phyloP scores from a whole-genome alignment of 768 basidiomycete genomes.

The Lentinula edodes region DNA sequence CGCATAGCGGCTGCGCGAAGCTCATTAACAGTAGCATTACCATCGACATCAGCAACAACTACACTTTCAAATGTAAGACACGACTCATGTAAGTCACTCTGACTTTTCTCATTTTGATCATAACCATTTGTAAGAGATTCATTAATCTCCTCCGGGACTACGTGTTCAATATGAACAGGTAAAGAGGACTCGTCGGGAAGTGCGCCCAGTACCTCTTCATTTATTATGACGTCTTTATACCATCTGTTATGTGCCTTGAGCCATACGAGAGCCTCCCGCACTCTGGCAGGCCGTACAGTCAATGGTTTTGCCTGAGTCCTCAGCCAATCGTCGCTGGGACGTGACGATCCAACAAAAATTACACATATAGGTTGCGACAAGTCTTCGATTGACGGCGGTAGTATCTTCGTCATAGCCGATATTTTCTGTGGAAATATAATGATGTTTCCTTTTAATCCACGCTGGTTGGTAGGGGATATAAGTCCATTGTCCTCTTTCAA shows the following conservation, averaged over 20 bases:
- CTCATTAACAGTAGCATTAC: constrained; percentile 16
- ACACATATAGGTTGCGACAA: constrained; percentile 32
- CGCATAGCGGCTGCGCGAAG: constrained; percentile 26
- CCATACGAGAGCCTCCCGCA: constrained; percentile 28
- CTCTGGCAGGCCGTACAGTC: constrained; percentile 22
- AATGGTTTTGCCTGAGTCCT: constrained; percentile 28
- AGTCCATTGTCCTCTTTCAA: constrained; percentile 18
- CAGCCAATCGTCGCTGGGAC: constrained; percentile 29
- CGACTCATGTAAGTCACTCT: not conserved
- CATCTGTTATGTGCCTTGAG: constrained; percentile 28
- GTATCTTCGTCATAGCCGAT: constrained; percentile 15
- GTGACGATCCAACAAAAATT: constrained; percentile 30
- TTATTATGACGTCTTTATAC: constrained; percentile 25
- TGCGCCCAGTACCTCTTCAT: constrained; percentile 14
- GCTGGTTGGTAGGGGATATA: constrained; percentile 15
- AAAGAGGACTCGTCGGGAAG: constrained; percentile 15
- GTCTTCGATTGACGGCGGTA: constrained; percentile 32
- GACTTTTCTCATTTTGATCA: no score
- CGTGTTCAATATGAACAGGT: constrained; percentile 23
- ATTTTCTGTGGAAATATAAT: constrained; percentile 35
- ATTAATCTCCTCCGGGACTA: no score
- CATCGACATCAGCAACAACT: constrained; percentile 27
- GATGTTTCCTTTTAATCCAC: constrained; percentile 31
- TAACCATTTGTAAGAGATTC: constrained; percentile 12
- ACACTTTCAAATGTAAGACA: constrained; percentile 16